Conservation (phyloP, 78 protist species). For the Chrysochromulina parva region DNA sequence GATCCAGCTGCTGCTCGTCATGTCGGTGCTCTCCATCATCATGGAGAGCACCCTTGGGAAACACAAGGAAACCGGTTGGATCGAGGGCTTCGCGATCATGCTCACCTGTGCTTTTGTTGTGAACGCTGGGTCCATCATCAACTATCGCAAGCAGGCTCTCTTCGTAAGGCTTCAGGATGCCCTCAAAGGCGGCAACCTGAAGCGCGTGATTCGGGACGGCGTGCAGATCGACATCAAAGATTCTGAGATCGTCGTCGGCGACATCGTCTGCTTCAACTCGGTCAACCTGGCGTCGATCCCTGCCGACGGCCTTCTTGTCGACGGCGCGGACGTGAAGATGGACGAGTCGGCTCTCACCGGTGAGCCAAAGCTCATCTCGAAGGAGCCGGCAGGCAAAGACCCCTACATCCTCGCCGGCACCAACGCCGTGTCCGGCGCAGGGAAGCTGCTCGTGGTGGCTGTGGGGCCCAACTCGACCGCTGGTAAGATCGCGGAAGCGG, state of each 20-base stretch:
- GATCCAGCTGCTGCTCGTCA: too few species aligned
- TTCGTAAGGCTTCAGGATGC: background rate
- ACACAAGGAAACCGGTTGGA: constrained; percentile 30
- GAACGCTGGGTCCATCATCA: constrained; percentile 77
- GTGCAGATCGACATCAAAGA: constrained; percentile 26
- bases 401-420: constrained; percentile 15
- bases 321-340: background rate
- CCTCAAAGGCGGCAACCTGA: background rate
- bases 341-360: constrained; percentile 21
- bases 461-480: constrained; percentile 3
- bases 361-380: background rate
- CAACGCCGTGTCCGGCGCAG: background rate
- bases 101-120: constrained; percentile 51
- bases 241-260: constrained; percentile 57
- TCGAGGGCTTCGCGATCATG: background rate
- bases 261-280: background rate
- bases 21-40: too few species aligned
- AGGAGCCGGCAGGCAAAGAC: background rate
- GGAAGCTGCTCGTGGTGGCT: constrained; percentile 2
- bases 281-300: background rate
- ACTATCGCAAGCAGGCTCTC: constrained; percentile 73
- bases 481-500: background rate
- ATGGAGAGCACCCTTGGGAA: too few species aligned
- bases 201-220: background rate
- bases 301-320: background rate